phyloP scores from a whole-genome alignment of 2,329 filamentous ascomycete species.

The Fusarium keratoplasticum region DNA sequence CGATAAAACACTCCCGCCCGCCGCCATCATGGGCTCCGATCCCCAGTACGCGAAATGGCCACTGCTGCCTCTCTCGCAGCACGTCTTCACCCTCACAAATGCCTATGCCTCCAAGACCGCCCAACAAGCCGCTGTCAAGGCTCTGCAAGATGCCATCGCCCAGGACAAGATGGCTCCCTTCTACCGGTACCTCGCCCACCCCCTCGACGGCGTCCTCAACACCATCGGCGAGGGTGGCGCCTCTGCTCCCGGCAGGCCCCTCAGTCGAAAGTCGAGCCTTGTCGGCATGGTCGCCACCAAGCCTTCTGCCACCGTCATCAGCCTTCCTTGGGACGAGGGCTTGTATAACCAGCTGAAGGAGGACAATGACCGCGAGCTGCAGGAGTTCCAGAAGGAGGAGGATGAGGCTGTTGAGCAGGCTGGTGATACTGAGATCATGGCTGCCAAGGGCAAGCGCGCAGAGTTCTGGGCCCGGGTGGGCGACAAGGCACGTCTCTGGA shows the following conservation, averaged over 20 bases:
- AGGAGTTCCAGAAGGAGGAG: conserved; percentile 83
- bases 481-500: conserved; percentile 78
- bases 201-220: conserved; percentile 85
- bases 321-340: conserved; percentile 89
- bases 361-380: conserved; percentile 83
- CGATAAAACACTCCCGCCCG: conserved; percentile 4
- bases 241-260: conserved; percentile 65
- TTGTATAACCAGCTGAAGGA: conserved; percentile 82
- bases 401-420: conserved; percentile 96
- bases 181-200: conserved; percentile 86
- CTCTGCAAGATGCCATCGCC: conserved; percentile 83
- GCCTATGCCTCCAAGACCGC: conserved; percentile 73
- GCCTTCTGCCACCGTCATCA: conserved; percentile 71
- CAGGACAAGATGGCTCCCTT: conserved; percentile 90
- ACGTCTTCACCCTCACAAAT: conserved; percentile 89
- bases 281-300: conserved; percentile 82
- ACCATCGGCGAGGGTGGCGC: conserved; percentile 72
- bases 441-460: conserved; percentile 91
- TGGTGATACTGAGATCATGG: conserved; percentile 94
- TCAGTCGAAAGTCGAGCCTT: conserved; percentile 75
- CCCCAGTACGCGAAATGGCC: conserved; percentile 89
- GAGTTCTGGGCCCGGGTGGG: conserved; percentile 97
- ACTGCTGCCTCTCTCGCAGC: conserved; percentile 82
- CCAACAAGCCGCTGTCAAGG: conserved; percentile 79
- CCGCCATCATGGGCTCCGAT: conserved; percentile 77